Conservation (phyloP, 768 basidiomycete species). For the Fistulinella prunicolor region DNA sequence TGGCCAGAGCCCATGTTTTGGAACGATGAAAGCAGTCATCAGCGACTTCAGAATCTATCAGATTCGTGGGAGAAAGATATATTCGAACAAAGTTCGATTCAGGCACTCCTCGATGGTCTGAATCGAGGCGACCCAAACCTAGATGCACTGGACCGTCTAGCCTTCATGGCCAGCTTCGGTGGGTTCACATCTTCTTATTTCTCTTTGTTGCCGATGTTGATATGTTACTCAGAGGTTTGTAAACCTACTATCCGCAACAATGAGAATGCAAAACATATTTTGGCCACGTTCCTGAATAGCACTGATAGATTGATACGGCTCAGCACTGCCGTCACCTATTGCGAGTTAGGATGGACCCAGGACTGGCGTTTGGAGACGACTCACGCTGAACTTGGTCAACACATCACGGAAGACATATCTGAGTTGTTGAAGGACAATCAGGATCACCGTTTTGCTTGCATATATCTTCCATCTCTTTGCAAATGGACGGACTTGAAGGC, state of each 20-base stretch:
- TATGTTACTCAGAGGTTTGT: conserved; percentile 10
- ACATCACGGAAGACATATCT: conserved; percentile 11
- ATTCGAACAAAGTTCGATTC: conserved; percentile 21
- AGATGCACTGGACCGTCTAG: conserved; percentile 25
- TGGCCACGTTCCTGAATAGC: conserved; percentile 15
- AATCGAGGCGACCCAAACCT: conserved; percentile 11
- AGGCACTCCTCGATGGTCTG: conserved; percentile 19
- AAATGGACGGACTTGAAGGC: conserved; percentile 13
- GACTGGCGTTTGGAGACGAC: conserved; percentile 12
- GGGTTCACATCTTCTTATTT: background rate
- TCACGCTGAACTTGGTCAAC: conserved; percentile 1
- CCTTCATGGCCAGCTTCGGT: conserved; percentile 33
- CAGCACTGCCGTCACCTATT: conserved; percentile 25
- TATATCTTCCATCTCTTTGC: conserved; percentile 29
- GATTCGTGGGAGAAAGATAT: conserved; percentile 31
- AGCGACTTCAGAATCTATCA: conserved; percentile 16
- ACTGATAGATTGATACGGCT: conserved; percentile 19
- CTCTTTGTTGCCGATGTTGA: background rate
- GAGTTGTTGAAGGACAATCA: conserved; percentile 9
- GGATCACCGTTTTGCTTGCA: conserved; percentile 23
- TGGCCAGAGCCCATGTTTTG: conserved; percentile 33
- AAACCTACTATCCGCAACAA: conserved; percentile 3
- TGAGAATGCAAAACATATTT: conserved; percentile 1
- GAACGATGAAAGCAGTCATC: conserved; percentile 25
- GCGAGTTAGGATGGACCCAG: conserved; percentile 20